Base-by-base conservation (phyloP, 345 rosid species). In the Brassica rapa region DNA sequence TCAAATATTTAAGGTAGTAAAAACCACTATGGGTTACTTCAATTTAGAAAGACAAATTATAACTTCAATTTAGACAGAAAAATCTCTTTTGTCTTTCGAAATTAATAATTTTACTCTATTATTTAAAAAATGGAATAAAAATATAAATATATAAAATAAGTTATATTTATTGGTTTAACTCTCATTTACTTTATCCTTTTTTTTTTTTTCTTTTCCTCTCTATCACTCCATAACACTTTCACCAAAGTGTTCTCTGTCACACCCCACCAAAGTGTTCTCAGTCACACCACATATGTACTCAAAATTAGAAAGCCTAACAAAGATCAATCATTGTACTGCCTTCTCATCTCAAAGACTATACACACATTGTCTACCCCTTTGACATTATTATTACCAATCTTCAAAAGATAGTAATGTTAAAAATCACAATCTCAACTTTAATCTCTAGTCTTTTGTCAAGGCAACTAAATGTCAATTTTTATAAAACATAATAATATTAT, bases 221-320 rank as follows among this genome's bases (percentile, higher is more conserved):
- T n/a, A 5, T 49, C 56, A 49, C 19, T 49, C 53, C 56, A 49
- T 46, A n/a, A n/a, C 56, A 49, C 15, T 49, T 46, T 14, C 56
- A 49, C 56, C 56, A 49, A n/a, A 49, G 56, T 49, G 56, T 49
- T 49, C 19, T n/a, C 56, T 14, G 6, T n/a, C 56, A 49, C 56
- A 49, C 19, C 56, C 56, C 56, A 49, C 56, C 56, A 49, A 49
- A 49, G 19, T 4, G 53, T 49, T 49, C 56, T 49, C 19, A 49
- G 56, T 49, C 19, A 49, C 56, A 49, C 19, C 56, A 23, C 37
- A 72, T 72, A 71, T 60, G 62, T n/a, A 37, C 75, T 65, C 66
- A 60, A 71, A 66, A 59, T 14, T 1, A 71, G 62, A 69, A 53
- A 60, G 16, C 46, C 14, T 32, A 23, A 39, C 66, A 59, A 33